phyloP scores from a whole-genome alignment of 1,284 basidiomycete species.

The Moesziomyces aphidis region DNA sequence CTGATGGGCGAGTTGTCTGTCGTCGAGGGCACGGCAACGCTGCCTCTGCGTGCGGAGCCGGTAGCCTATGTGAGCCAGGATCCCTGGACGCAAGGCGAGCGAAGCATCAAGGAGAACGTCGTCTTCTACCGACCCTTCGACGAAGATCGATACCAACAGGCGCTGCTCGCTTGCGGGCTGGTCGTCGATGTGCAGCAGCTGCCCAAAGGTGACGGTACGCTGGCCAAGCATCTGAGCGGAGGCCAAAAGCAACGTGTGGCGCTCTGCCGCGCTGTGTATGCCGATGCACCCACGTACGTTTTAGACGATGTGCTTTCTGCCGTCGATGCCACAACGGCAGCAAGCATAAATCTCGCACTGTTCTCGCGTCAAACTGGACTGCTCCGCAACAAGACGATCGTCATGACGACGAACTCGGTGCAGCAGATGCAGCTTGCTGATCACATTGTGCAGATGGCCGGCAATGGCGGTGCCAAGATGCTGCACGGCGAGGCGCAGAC shows the following conservation, averaged over 20 bases:
- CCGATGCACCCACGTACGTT: conserved; percentile 19
- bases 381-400: conserved; percentile 34
- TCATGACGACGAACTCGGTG: conserved; percentile 38
- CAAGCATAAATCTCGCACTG: conserved; percentile 14
- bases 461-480: background rate
- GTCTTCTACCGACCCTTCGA: conserved; percentile 33
- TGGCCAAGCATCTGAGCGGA: conserved; percentile 45
- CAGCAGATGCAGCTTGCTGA: conserved; percentile 14
- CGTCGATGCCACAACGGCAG: conserved; percentile 45
- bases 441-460: conserved; percentile 12
- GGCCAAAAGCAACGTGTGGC: conserved; percentile 53
- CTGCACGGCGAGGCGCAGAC: background rate
- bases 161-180: conserved; percentile 34
- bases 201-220: conserved; percentile 22
- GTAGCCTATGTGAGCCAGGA: conserved; percentile 39
- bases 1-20: conserved; percentile 37
- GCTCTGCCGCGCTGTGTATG: conserved; percentile 48
- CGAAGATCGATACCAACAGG: conserved; percentile 33
- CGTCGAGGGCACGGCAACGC: conserved; percentile 6
- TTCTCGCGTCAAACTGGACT: conserved; percentile 18
- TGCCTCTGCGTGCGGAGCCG: conserved; percentile 7
- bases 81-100: conserved; percentile 36
- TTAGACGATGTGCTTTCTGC: conserved; percentile 49
- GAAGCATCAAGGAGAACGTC: conserved; percentile 44
- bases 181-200: conserved; percentile 27